phyloP scores from a whole-genome alignment of 2,329 filamentous ascomycete genomes.

The Trichoderma sp. region DNA sequence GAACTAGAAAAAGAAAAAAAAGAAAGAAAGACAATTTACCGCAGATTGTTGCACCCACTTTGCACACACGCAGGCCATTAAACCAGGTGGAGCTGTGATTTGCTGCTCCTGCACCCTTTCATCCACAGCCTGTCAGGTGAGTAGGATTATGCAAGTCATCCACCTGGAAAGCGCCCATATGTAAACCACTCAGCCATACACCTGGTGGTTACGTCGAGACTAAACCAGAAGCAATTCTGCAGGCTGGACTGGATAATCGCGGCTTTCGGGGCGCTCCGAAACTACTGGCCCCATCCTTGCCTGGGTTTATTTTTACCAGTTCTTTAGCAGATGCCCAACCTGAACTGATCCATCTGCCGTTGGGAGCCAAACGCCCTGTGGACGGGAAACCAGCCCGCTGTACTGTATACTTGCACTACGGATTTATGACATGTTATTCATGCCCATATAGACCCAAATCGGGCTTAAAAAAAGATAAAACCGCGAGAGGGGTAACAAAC shows the following conservation, averaged over 20 bases:
- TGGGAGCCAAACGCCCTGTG: slow-evolving; percentile 9
- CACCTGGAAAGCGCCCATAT: neutral
- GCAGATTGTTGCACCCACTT: neutral
- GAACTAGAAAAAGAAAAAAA: neutral
- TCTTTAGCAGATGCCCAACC: slow-evolving; percentile 14
- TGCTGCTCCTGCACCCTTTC: neutral
- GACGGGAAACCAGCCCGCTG: neutral
- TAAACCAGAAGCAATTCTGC: neutral
- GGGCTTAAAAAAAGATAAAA: neutral
- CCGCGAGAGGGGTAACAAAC: neutral
- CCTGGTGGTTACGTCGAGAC: neutral
- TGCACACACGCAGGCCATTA: slow-evolving; percentile 9
- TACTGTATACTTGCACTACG: neutral
- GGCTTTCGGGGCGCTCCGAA: slow-evolving; percentile 22
- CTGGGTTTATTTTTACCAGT: neutral
- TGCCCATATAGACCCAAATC: neutral
- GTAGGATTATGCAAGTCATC: slow-evolving; percentile 17
- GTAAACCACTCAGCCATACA: neutral
- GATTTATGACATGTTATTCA: slow-evolving; percentile 5
- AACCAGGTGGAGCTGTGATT: neutral
- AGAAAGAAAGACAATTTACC: neutral
- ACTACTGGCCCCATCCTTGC: neutral
- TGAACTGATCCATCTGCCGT: neutral
- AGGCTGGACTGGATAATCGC: slow-evolving; percentile 19
- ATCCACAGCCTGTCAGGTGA: slow-evolving; percentile 7